Base-by-base conservation (phyloP, 2,329 filamentous ascomycete genomes). In the Nectriaceae sp. region DNA sequence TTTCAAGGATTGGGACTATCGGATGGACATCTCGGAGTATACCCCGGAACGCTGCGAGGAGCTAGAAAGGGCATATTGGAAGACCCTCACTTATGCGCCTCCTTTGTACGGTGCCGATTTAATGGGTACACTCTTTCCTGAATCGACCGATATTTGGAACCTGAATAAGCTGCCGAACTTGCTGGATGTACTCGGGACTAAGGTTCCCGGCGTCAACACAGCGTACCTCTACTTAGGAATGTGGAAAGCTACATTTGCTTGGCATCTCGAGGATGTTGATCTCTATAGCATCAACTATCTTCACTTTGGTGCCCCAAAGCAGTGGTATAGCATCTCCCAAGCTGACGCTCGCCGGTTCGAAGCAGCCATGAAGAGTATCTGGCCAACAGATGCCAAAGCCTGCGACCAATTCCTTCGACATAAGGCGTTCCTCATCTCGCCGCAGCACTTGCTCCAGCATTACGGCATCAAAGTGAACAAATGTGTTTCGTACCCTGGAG, bases 221-320 rank as follows among this genome's bases (percentile, higher is more conserved):
- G 93, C 94, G 2, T 99, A 99, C 65, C 82, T 99, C 2, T 99
- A 99, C 65, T 79, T 99, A 50, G 94, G 94, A 37, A 99, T 99
- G 94, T 99, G 94, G 94, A 97, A 97, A 70, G 93, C 94, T 11
- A 97, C 94, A 0, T 99, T 99, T 68, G 94, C 94, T 8, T 99
- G 94, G 94, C 94, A 99, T 79, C 75, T 99, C 44, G 94, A 99
- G 68, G 94, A 99, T 67, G 93, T 99, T 36, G 94, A 99, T 73
- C 82, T 99, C 4, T 99, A 99, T 83, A 97, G 92, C 68, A 99
- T 99, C 79, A 99, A 99, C 74, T 99, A 97, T 69, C 91, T 99
- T 50, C 94, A 99, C 65, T 99, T 99, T 68, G 94, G 94, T 46
- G 94, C 94, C 2, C 94, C 94, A 0, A 99, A 99, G 72, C 94